Evolutionary conservation across 129 eudicot species (phyloP).

Genomic region (Centaurea solstitialis): DNA sequence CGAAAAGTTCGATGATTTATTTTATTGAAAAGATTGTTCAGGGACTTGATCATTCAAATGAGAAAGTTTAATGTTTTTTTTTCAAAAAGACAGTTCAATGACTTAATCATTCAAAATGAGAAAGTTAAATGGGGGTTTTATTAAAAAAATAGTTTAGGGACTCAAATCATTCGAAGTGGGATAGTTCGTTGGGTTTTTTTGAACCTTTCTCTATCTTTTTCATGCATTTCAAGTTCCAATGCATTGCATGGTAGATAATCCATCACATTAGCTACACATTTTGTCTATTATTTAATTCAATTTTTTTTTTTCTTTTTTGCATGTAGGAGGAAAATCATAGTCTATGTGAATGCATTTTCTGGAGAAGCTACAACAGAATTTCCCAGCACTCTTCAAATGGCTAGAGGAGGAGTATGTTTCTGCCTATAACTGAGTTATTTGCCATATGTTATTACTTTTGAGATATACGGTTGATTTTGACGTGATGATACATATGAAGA

Average conservation of each 20-base stretch:
- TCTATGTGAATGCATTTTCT: conserved; percentile 87
- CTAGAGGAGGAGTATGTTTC: conserved; percentile 97
- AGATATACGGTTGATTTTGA: conserved; percentile 18
- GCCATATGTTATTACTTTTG: not conserved
- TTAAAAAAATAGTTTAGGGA: too few species aligned
- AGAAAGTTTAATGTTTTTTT: too few species aligned
- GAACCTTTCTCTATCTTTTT: not conserved
- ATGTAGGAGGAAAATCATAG: conserved; percentile 71
- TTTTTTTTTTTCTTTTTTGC: not conserved
- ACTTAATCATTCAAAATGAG: too few species aligned
- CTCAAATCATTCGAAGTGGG: too few species aligned
- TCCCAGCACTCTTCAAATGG: conserved; percentile 98
- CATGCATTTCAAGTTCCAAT: not conserved
- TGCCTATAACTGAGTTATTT: conserved; percentile 1
- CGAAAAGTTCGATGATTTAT: too few species aligned
- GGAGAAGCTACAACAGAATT: conserved; percentile 94
- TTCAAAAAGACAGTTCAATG: too few species aligned
- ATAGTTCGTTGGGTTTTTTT: too few species aligned
- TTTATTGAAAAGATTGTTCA: too few species aligned
- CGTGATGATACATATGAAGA: conserved; percentile 49
- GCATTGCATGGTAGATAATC: conserved; percentile 2
- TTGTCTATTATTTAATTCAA: not conserved
- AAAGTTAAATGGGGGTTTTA: too few species aligned
- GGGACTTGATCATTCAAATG: too few species aligned
- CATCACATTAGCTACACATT: not conserved